Evolutionary conservation across 805 yeast species (phyloP).

Genomic region (Lipomyces sp.): DNA sequence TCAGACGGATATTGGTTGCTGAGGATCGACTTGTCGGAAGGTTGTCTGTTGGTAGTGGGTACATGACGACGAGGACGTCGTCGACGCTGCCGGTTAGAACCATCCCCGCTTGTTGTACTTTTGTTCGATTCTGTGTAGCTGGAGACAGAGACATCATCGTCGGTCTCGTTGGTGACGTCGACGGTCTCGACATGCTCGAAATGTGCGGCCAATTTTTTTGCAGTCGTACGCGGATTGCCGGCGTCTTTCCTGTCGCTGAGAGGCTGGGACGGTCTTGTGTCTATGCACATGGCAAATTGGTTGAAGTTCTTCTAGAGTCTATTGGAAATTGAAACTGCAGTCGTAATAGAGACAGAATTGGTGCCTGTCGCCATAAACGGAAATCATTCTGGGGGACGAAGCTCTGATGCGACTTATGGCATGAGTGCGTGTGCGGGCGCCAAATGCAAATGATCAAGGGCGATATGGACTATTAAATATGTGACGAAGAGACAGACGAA

Average conservation of each 20-base stretch:
- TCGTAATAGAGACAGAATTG: too few species aligned
- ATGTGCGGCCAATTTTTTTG: conserved; percentile 5
- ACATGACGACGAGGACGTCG: not conserved
- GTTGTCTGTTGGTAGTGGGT: not conserved
- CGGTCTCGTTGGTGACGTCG: conserved; percentile 1
- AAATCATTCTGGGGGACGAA: not conserved
- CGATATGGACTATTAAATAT: too few species aligned
- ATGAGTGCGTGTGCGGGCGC: too few species aligned
- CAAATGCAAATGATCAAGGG: too few species aligned
- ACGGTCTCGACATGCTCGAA: conserved; percentile 32
- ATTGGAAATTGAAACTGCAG: not conserved
- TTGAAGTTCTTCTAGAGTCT: not conserved
- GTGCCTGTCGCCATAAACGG: not conserved
- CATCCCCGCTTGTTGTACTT: not conserved
- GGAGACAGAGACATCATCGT: conserved; percentile 2
- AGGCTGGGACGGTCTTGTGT: not conserved
- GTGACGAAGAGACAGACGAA: too few species aligned
- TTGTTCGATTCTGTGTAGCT: conserved; percentile 3
- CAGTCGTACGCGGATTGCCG: not conserved
- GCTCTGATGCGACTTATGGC: too few species aligned
- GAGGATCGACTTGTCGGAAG: conserved; percentile 7
- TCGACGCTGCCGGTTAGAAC: not conserved
- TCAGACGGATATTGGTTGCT: not conserved
- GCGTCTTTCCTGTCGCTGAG: not conserved
- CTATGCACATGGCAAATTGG: not conserved